Evolutionary conservation across 2,329 filamentous ascomycete genomes (phyloP).

Genomic region (Lomentospora prolificans): DNA sequence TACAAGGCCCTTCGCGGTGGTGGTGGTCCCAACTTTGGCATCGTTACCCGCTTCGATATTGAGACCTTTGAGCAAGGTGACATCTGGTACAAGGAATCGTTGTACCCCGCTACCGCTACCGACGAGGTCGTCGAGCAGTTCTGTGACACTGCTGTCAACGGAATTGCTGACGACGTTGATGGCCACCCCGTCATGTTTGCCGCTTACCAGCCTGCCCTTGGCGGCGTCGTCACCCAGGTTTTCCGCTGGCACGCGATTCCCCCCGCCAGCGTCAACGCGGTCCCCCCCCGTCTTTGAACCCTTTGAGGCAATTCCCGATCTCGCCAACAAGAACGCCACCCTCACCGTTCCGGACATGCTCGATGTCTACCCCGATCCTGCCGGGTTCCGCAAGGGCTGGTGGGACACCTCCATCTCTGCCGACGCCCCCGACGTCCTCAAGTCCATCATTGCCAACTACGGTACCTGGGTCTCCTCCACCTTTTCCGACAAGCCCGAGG

Average conservation of each 20-base stretch:
- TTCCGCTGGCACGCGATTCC: conserved; percentile 9
- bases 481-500: conserved; percentile 13
- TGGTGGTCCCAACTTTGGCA: conserved; percentile 47
- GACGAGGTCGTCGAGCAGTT: conserved; percentile 12
- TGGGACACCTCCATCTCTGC: conserved; percentile 14
- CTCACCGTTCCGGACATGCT: conserved; percentile 5
- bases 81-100: conserved; percentile 23
- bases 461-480: conserved; percentile 1
- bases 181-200: conserved; percentile 16
- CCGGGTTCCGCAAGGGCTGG: conserved; percentile 16
- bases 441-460: conserved; percentile 15
- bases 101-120: conserved; percentile 1
- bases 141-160: conserved; percentile 13
- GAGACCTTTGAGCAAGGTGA: conserved; percentile 24
- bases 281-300: conserved; percentile 3
- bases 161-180: conserved; percentile 7
- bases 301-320: conserved; percentile 4
- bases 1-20: conserved; percentile 48
- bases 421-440: conserved; percentile 12
- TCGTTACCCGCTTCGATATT: conserved; percentile 40
- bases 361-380: conserved; percentile 9
- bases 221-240: conserved; percentile 17
- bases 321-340: conserved; percentile 6
- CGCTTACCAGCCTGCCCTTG: conserved; percentile 21
- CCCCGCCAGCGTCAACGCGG: not conserved